A percentile compares a stretch with the other conserved stretches of the same genome.
phyloP scores from a whole-genome alignment of 768 basidiomycete species.

The Mycena haematopus region DNA sequence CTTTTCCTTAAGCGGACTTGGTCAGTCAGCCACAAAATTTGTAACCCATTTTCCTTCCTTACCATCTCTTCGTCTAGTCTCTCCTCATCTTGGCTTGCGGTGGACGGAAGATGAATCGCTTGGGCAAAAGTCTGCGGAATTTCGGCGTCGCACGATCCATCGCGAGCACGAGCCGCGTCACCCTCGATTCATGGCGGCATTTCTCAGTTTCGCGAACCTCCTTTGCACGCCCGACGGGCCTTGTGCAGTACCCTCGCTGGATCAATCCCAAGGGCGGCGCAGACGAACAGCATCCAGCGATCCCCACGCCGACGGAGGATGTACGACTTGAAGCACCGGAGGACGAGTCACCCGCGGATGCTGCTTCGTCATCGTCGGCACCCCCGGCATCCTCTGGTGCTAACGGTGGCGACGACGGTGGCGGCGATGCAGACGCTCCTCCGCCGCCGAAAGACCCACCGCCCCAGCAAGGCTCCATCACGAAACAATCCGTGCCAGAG shows the following conservation, averaged over 20 bases:
- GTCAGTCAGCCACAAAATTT: too few relatives aligned
- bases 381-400: conserved; percentile 48
- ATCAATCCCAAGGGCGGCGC: conserved; percentile 41
- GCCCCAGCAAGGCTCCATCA: conserved; percentile 58
- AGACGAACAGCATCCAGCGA: conserved; percentile 29
- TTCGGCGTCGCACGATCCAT: not conserved
- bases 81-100: too few relatives aligned
- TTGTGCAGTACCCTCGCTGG: conserved; percentile 45
- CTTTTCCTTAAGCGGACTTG: too few relatives aligned
- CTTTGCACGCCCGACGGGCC: conserved; percentile 39
- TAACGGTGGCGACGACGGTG: conserved; percentile 33
- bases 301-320: conserved; percentile 32
- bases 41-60: too few relatives aligned
- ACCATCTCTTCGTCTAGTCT: too few relatives aligned
- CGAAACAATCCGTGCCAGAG: conserved; percentile 89
- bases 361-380: conserved; percentile 35
- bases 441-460: conserved; percentile 39
- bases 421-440: conserved; percentile 39
- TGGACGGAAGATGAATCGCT: too few relatives aligned
- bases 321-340: conserved; percentile 30
- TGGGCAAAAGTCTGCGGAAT: too few relatives aligned
- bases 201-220: conserved; percentile 35
- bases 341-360: conserved; percentile 29
- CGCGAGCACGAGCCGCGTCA: conserved; percentile 25
- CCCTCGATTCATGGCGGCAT: conserved; percentile 27